Conservation (phyloP, 2,329 filamentous ascomycete genomes). For the Chaetothyriales sp. region DNA sequence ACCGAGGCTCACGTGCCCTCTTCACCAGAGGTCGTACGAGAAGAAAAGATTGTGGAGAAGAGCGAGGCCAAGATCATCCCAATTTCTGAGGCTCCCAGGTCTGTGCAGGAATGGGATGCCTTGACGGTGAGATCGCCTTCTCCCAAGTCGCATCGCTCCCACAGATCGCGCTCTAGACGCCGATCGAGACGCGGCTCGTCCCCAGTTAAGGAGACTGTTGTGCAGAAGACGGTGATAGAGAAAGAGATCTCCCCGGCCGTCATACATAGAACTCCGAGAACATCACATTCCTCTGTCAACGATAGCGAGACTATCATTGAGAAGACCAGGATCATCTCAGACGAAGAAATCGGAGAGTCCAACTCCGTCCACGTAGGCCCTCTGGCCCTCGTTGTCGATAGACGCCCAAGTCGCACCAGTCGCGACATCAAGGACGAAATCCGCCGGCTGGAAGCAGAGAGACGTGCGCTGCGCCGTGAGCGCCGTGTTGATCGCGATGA, state of each 20-base stretch:
- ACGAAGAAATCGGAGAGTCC: slow-evolving; percentile 33
- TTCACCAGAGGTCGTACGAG: slow-evolving; percentile 9
- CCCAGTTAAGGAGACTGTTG: slow-evolving; percentile 12
- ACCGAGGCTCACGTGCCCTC: slow-evolving; percentile 7
- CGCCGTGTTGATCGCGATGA: slow-evolving; percentile 33
- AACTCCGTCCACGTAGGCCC: slow-evolving; percentile 33
- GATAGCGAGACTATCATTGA: slow-evolving; percentile 25
- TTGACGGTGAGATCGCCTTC: slow-evolving; percentile 17
- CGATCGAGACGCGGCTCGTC: slow-evolving; percentile 15
- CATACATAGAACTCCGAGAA: slow-evolving; percentile 11
- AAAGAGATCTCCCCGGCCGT: slow-evolving; percentile 14
- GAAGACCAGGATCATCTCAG: slow-evolving; percentile 22
- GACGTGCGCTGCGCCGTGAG: slow-evolving; percentile 44
- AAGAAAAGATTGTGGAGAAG: slow-evolving; percentile 7
- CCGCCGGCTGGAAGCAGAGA: slow-evolving; percentile 54
- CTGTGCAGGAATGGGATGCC: slow-evolving; percentile 23
- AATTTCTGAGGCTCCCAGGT: slow-evolving; percentile 20
- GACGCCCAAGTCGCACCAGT: slow-evolving; percentile 37
- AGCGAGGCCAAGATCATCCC: slow-evolving; percentile 15
- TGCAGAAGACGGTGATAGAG: slow-evolving; percentile 14
- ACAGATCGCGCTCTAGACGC: slow-evolving; percentile 21
- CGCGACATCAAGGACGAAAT: slow-evolving; percentile 62
- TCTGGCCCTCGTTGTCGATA: slow-evolving; percentile 37
- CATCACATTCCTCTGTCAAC: slow-evolving; percentile 23
- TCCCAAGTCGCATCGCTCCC: slow-evolving; percentile 13